Percentiles rank a stretch among this genome's conserved stretches.
phyloP scores from a whole-genome alignment of 495 filamentous ascomycete genomes.

The Xylaria flabelliformis region DNA sequence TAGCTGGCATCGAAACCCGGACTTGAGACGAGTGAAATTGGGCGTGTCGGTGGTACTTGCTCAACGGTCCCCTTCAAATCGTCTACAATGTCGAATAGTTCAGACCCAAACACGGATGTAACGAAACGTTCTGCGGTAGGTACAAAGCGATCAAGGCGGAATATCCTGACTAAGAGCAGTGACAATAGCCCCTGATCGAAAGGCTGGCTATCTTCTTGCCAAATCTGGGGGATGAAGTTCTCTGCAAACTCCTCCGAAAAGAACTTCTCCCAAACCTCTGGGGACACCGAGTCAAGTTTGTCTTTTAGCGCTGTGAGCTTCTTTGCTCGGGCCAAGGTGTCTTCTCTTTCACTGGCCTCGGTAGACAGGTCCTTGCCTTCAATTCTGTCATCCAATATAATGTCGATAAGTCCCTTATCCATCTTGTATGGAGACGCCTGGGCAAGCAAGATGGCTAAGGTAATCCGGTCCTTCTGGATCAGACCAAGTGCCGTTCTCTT shows the following conservation, averaged over 20 bases:
- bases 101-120: conserved; percentile 84
- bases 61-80: conserved; percentile 85
- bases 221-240: conserved; percentile 78
- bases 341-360: conserved; percentile 64
- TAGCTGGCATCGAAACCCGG: conserved; percentile 98
- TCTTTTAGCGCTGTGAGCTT: conserved; percentile 78
- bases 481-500: conserved; percentile 91
- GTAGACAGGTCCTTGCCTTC: conserved; percentile 81
- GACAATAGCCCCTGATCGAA: conserved; percentile 82
- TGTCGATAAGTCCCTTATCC: conserved; percentile 86
- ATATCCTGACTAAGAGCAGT: conserved; percentile 88
- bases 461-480: conserved; percentile 91
- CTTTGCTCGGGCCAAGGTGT: conserved; percentile 70
- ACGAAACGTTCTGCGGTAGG: conserved; percentile 90
- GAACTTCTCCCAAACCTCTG: conserved; percentile 78
- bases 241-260: conserved; percentile 87
- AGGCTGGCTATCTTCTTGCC: conserved; percentile 67
- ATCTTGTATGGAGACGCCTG: conserved; percentile 93
- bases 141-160: conserved; percentile 94
- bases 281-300: conserved; percentile 64
- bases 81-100: conserved; percentile 78
- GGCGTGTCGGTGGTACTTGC: conserved; percentile 82
- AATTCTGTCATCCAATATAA: conserved; percentile 78
- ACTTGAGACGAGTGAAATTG: conserved; percentile 89
- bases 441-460: conserved; percentile 93